These are phyloP conservation scores for Pichia sp. DNA, from an alignment of 1,139 yeast genomes.

Conservation along the genomic window DNA sequence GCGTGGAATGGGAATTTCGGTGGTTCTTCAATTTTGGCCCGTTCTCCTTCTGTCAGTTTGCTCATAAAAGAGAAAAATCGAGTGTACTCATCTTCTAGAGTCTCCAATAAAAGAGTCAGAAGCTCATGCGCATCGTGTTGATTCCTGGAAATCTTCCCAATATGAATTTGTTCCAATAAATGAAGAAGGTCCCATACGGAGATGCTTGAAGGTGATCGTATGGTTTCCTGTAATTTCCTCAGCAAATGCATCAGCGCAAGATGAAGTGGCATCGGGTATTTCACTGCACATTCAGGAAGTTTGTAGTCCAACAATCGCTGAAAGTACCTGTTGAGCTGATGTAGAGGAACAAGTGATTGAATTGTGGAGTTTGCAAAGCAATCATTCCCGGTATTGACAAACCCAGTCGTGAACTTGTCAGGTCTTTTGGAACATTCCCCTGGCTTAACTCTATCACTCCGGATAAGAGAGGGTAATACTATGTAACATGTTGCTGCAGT, in stretches of 20 bases:
- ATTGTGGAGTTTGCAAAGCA: slow-evolving; percentile 91
- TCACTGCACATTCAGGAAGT: slow-evolving; percentile 3
- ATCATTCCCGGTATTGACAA: slow-evolving; percentile 75
- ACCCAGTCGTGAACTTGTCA: slow-evolving; percentile 76
- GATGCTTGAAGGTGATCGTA: slow-evolving; percentile 44
- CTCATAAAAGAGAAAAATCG: slow-evolving; percentile 34
- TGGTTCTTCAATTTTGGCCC: slow-evolving; percentile 7
- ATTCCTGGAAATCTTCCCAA: slow-evolving; percentile 65
- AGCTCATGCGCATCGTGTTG: slow-evolving; percentile 97
- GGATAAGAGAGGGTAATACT: background rate
- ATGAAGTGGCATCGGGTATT: slow-evolving; percentile 43
- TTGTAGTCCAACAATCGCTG: slow-evolving; percentile 29
- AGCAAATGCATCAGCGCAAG: slow-evolving; percentile 49
- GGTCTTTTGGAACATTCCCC: slow-evolving; percentile 37
- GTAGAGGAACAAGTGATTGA: slow-evolving; percentile 74
- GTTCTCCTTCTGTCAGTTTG: slow-evolving; percentile 11
- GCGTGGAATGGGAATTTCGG: slow-evolving; percentile 78
- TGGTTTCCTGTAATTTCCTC: slow-evolving; percentile 56
- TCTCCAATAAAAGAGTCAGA: slow-evolving; percentile 71
- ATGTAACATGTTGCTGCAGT: background rate
- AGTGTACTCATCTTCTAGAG: slow-evolving; percentile 61
- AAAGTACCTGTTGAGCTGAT: slow-evolving; percentile 56
- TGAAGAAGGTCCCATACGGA: slow-evolving; percentile 77
- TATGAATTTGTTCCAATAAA: slow-evolving; percentile 68
- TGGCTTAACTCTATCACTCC: slow-evolving; percentile 14